A percentile compares a stretch with the other conserved stretches of the same genome.
phyloP scores from a whole-genome alignment of 108 stramenopile genomes.

The Discostella pseudostelligera region DNA sequence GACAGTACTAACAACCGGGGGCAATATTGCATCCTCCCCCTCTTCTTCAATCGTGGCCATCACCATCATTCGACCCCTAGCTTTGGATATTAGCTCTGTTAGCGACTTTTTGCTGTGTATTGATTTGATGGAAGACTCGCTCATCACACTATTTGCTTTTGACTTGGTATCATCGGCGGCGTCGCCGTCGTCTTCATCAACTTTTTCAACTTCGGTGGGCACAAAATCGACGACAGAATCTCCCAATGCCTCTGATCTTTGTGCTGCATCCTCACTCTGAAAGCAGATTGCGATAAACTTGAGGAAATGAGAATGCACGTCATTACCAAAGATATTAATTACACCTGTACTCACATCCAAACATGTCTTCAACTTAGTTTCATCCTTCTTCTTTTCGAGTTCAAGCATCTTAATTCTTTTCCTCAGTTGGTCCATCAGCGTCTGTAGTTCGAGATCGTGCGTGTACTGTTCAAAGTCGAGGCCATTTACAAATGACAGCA shows the following conservation, averaged over 20 bases:
- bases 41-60: conserved; percentile 37
- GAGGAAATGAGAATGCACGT: conserved; percentile 1
- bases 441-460: conserved; percentile 70
- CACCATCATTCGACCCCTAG: conserved; percentile 32
- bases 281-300: neutral
- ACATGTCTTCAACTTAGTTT: conserved; percentile 35
- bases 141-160: conserved; percentile 46
- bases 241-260: conserved; percentile 28
- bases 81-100: conserved; percentile 27
- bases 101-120: conserved; percentile 53
- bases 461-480: conserved; percentile 81
- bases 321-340: neutral
- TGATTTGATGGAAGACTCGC: conserved; percentile 39
- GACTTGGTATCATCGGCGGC: conserved; percentile 42
- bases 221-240: conserved; percentile 23
- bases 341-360: conserved; percentile 28
- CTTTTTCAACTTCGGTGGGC: conserved; percentile 17
- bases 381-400: conserved; percentile 48
- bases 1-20: conserved; percentile 44
- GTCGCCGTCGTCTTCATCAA: conserved; percentile 25
- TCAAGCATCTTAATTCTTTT: conserved; percentile 47
- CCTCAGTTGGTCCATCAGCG: conserved; percentile 47
- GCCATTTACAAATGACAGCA: conserved; percentile 71
- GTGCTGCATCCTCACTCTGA: conserved; percentile 47
- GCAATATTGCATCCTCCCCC: conserved; percentile 10